Evolutionary conservation across 202 grass and related monocot genomes (phyloP).

Genomic region (Eragrostis tef): DNA sequence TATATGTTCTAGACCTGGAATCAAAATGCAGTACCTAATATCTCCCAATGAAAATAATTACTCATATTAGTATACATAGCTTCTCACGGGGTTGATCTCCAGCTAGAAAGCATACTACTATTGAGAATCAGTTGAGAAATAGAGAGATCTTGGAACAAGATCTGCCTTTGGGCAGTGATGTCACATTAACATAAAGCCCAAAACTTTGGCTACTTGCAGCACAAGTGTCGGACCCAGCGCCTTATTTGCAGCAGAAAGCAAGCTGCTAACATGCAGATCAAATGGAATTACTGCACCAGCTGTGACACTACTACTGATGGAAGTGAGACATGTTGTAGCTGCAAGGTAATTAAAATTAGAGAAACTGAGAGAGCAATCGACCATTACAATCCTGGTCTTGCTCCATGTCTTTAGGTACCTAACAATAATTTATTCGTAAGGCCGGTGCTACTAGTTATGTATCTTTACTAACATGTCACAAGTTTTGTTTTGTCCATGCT

Average conservation of each 20-base stretch:
- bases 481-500: constrained; percentile 2
- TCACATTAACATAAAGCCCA: constrained; percentile 65
- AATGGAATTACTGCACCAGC: constrained; percentile 38
- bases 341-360: background rate
- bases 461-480: constrained; percentile 26
- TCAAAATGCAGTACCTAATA: constrained; percentile 12
- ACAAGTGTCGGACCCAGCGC: constrained; percentile 32
- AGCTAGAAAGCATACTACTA: constrained; percentile 40
- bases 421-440: constrained; percentile 18
- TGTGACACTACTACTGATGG: background rate
- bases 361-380: background rate
- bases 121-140: constrained; percentile 45
- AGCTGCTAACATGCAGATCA: constrained; percentile 47
- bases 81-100: background rate
- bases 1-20: constrained; percentile 5
- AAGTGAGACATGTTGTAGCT: constrained; percentile 28
- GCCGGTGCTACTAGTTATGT: background rate
- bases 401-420: constrained; percentile 35
- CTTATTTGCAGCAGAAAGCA: constrained; percentile 51
- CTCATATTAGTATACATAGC: background rate
- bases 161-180: constrained; percentile 63
- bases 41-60: background rate
- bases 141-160: constrained; percentile 65
- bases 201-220: constrained; percentile 52
- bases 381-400: constrained; percentile 18